These are phyloP conservation scores for Cercospora sesami DNA, from an alignment of 2,329 filamentous ascomycete genomes.

Conservation along the genomic window DNA sequence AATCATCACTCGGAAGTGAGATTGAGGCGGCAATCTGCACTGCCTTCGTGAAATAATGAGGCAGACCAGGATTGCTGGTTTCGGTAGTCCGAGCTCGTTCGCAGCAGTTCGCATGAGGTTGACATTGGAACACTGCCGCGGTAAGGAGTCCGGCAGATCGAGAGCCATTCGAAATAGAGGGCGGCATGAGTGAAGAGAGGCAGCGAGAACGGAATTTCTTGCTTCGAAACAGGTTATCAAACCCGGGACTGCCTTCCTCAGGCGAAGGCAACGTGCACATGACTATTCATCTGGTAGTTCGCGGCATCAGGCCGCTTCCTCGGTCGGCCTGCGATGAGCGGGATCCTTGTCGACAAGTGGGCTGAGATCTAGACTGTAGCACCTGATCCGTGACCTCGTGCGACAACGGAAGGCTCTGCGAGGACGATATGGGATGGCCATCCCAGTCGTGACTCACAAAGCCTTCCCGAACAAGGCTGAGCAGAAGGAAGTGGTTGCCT, in stretches of 20 bases:
- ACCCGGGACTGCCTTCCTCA: neutral
- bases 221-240: neutral
- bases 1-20: neutral
- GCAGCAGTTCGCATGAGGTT: slow-evolving; percentile 1
- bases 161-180: neutral
- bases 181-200: neutral
- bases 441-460: neutral
- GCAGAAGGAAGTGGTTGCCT: neutral
- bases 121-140: slow-evolving; percentile 5
- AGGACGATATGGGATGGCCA: neutral
- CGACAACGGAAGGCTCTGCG: neutral
- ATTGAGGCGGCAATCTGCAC: neutral
- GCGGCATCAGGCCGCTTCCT: neutral
- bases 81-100: neutral
- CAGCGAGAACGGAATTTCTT: neutral
- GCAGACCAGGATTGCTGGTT: neutral
- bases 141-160: neutral
- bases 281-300: neutral
- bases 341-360: neutral
- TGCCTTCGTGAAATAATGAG: slow-evolving; percentile 1
- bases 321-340: neutral
- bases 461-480: neutral
- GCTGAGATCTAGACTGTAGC: neutral
- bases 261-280: neutral
- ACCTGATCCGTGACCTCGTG: neutral